phyloP scores from a whole-genome alignment of 768 basidiomycete genomes.

The Ramaria rubella region DNA sequence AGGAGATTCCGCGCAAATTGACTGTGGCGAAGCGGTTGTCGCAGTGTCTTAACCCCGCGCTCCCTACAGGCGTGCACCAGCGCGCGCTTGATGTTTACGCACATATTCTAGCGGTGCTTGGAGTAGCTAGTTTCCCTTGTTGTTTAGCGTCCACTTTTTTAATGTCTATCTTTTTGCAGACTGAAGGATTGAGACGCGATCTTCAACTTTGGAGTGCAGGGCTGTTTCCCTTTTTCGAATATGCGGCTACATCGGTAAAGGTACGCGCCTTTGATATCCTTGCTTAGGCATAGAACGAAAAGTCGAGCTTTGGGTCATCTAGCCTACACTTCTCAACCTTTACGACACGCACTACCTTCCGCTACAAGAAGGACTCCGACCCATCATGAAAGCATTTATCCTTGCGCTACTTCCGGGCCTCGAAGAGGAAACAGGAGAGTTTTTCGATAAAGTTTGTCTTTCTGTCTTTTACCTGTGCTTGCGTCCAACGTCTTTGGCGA shows the following conservation, averaged over 20 bases:
- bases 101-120: conserved; percentile 85
- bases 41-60: conserved; percentile 95
- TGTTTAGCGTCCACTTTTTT: neutral
- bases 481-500: neutral
- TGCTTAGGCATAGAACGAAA: neutral
- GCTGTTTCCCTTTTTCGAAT: conserved; percentile 97
- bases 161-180: conserved; percentile 35
- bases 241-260: conserved; percentile 98
- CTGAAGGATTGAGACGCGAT: conserved; percentile 81
- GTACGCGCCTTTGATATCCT: conserved; percentile 35
- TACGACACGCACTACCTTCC: conserved; percentile 92
- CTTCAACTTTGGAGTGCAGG: conserved; percentile 92
- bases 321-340: conserved; percentile 70
- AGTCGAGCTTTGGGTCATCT: neutral
- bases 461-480: neutral
- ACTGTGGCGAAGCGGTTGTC: conserved; percentile 91
- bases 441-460: conserved; percentile 73
- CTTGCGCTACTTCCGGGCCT: conserved; percentile 89
- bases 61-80: conserved; percentile 96
- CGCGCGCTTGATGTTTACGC: conserved; percentile 92
- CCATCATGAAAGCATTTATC: conserved; percentile 91
- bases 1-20: conserved; percentile 92
- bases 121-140: conserved; percentile 46
- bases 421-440: conserved; percentile 97
- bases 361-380: conserved; percentile 70